Base-by-base conservation (phyloP, 495 filamentous ascomycete genomes). In the Emericellopsis terricola region DNA sequence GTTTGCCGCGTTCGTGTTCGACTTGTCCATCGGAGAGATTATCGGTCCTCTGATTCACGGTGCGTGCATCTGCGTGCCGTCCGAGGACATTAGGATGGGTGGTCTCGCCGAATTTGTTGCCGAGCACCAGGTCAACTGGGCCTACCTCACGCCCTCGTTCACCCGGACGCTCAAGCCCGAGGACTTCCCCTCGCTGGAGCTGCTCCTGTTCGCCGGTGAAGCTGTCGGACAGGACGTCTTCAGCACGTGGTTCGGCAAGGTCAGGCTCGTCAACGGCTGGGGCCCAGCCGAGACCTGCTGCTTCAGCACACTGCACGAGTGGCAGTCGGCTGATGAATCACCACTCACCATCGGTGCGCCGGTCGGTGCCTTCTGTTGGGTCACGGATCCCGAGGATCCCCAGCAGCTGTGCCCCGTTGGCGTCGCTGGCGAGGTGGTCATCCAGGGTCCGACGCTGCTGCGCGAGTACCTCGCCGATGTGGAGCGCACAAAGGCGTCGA, bases 1-100 rank as follows among this genome's bases (percentile, higher is more conserved):
- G 39, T 70, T 78, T 34, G 72, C 76, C 2, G 71, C 71, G 24
- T 78, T 71, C 43, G 71, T 71, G 0, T 78, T 78, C 24, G 79
- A 85, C 38, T 64, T 72, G 18, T 70, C 71, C 29, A 57, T 81
- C n/a, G 45, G 67, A 3, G 78, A 83, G 34, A 70, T 78, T 3
- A 66, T 80, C 36, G 69, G 72, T 4, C 72, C 73, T 0, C 50
- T 86, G 0, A 69, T 71, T 8, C 40, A 52, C 14, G 71, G 71
- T 18, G 71, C 64, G 14, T 68, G 61, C 33, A 55, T 72, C 2
- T 76, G 71, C 45, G 57, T 77, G 28, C 71, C 70, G 4, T 66
- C 59, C 33, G 31, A 33, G 17, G 11, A 33, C 10, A 19, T 8
- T 1, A 18, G 31, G 8, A 2, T 33, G n/a, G 20, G 26, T 32